Evolutionary conservation across 1,284 basidiomycete genomes (phyloP).

Genomic region (Naganishia cerealis): DNA sequence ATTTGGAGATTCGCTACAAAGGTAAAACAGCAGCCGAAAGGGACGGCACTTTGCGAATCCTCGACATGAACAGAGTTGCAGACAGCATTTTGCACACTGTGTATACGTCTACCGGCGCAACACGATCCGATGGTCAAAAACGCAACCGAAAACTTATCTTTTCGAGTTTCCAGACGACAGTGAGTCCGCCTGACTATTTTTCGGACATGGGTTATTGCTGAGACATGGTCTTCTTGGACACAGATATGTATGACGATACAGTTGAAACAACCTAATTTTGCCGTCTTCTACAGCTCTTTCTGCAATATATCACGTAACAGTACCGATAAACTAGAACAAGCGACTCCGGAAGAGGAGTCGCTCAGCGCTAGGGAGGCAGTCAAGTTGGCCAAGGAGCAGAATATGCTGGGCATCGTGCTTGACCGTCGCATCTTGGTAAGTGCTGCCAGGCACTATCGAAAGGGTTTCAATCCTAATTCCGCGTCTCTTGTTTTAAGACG

Average conservation of each 20-base stretch:
- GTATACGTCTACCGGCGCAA: conserved; percentile 64
- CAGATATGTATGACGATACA: conserved; percentile 65
- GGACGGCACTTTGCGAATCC: conserved; percentile 57
- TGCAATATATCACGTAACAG: conserved; percentile 66
- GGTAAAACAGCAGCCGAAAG: conserved; percentile 58
- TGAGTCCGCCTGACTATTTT: conserved; percentile 57
- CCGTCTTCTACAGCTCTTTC: conserved; percentile 88
- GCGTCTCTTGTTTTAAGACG: conserved; percentile 45
- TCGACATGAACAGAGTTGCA: conserved; percentile 76
- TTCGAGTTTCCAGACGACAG: conserved; percentile 80
- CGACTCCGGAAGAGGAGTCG: conserved; percentile 53
- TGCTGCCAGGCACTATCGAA: conserved; percentile 30
- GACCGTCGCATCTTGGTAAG: conserved; percentile 82
- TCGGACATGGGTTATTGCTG: not conserved
- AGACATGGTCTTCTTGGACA: conserved; percentile 6
- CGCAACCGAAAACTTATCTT: conserved; percentile 74
- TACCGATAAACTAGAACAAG: conserved; percentile 45
- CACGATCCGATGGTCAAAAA: conserved; percentile 40
- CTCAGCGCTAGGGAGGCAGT: conserved; percentile 84
- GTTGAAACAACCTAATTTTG: conserved; percentile 96
- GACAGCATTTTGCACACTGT: conserved; percentile 78
- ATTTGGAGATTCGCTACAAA: conserved; percentile 72
- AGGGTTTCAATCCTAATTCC: conserved; percentile 7
- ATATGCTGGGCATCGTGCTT: conserved; percentile 87
- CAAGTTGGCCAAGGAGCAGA: conserved; percentile 90